Conservation (phyloP, 805 yeast genomes). For the Pichia phayaonensis region DNA sequence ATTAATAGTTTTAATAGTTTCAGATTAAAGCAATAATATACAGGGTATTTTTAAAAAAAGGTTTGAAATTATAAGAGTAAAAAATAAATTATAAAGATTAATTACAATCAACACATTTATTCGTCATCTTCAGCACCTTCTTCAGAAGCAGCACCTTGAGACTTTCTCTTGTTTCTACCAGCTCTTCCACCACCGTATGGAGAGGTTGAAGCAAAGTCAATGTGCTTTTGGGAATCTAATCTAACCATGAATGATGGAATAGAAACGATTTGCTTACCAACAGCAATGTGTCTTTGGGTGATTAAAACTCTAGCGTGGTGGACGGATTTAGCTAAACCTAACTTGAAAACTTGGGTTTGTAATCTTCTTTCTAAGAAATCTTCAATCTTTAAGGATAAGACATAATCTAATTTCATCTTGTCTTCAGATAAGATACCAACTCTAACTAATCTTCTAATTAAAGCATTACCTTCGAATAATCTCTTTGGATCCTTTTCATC, state of each 20-base stretch:
- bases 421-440: conserved; percentile 98
- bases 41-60: conserved; percentile 1
- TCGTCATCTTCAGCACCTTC: conserved; percentile 58
- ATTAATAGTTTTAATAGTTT: neutral
- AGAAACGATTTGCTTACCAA: conserved; percentile 98
- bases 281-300: conserved; percentile 98
- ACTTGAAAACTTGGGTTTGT: conserved; percentile 99
- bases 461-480: conserved; percentile 99
- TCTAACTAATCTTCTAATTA: conserved; percentile 98
- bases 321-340: conserved; percentile 98
- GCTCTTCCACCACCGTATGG: conserved; percentile 99
- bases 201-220: conserved; percentile 97
- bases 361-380: conserved; percentile 99
- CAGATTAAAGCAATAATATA: neutral
- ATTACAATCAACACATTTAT: conserved; percentile 33
- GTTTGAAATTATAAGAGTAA: conserved; percentile 6
- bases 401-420: conserved; percentile 99
- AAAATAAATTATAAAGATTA: neutral
- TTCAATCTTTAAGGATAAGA: conserved; percentile 94
- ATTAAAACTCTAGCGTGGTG: conserved; percentile 99
- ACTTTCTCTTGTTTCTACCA: conserved; percentile 98
- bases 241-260: conserved; percentile 99
- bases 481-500: conserved; percentile 99
- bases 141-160: conserved; percentile 59
- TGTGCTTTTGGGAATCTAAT: conserved; percentile 99